Base-by-base conservation (phyloP, 2,329 filamentous ascomycete species). In the Apiospora aurea region DNA sequence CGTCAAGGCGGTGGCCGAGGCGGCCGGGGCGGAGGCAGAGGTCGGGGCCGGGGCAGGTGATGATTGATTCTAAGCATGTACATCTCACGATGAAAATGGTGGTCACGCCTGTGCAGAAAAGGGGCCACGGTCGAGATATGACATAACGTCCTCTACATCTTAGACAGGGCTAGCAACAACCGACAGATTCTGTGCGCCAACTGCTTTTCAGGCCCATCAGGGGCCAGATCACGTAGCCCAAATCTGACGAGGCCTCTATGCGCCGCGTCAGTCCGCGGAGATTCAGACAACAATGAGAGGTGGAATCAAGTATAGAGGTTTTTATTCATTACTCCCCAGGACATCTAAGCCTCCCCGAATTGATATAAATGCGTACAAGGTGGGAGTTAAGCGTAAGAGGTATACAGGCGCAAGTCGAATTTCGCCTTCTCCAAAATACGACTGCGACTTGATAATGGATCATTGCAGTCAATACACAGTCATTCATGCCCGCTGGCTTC, bases 1-100 rank as follows among this genome's bases (percentile, higher is more conserved):
- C 72, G 83, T 78, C 69, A 49, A 24, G 70, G 70, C 74, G 70
- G 84, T 72, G 74, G 84, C 75, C 75, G 85, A 73, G 79, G 82
- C 69, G 79, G 82, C 69, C 78, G 81, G 13, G 76, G 80, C 4
- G 77, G 76, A 24, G 75, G 76, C 11, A 74, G 71, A 44, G 73
- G 75, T 1, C 73, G 71, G 5, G 72, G 73, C 6, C 73, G 82
- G 69, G 79, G 81, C 18, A 76, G 79, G 34, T 41, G 57, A 64
- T 41, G 57, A 64, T 64, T 13, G 26, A 3, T 1, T 29, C 26
- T 7, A 29, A 11, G 18, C 8, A 38, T n/a, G 57, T n/a, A 11
- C 10, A 41, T 41, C 16, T 38, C 29, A n/a, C 8, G 18, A 21
- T 57, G 29, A 29, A 29, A 29, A 38, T n/a, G 57, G 29, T 34